Conservation (phyloP, 345 rosid genomes). For the Rubroshorea leprosula region DNA sequence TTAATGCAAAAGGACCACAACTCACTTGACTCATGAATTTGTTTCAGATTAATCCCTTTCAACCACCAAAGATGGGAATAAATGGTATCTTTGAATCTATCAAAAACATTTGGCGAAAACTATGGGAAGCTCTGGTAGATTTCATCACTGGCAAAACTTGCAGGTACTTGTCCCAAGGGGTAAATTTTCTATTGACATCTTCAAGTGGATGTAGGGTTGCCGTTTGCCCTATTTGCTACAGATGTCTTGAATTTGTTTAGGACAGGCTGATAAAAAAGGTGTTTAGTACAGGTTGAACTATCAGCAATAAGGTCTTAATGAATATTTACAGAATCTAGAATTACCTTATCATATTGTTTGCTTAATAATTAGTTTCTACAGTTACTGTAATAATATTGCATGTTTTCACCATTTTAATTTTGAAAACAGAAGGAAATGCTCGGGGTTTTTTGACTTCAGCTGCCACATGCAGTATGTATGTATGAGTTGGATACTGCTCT, state of each 20-base stretch:
- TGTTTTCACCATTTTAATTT: constrained; percentile 12
- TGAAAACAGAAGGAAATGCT: constrained; percentile 60
- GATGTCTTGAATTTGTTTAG: background rate
- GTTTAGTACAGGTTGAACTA: background rate
- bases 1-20: background rate
- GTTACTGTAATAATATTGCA: background rate
- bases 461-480: constrained; percentile 92
- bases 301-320: background rate
- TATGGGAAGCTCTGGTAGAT: constrained; percentile 62
- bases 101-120: constrained; percentile 40
- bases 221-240: background rate
- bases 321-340: background rate
- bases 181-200: background rate
- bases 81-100: constrained; percentile 71
- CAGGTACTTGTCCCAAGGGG: constrained; percentile 42
- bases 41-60: constrained; percentile 64
- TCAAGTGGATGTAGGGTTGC: background rate
- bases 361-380: background rate
- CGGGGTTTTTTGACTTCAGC: constrained; percentile 74
- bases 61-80: constrained; percentile 45
- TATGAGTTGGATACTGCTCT: constrained; percentile 78
- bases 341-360: background rate
- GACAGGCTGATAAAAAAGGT: too few species aligned
- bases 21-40: constrained; percentile 7
- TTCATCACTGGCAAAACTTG: constrained; percentile 77